These are phyloP conservation scores for Hymenochaete sp. DNA, from an alignment of 1,284 basidiomycete genomes.

Conservation along the genomic window DNA sequence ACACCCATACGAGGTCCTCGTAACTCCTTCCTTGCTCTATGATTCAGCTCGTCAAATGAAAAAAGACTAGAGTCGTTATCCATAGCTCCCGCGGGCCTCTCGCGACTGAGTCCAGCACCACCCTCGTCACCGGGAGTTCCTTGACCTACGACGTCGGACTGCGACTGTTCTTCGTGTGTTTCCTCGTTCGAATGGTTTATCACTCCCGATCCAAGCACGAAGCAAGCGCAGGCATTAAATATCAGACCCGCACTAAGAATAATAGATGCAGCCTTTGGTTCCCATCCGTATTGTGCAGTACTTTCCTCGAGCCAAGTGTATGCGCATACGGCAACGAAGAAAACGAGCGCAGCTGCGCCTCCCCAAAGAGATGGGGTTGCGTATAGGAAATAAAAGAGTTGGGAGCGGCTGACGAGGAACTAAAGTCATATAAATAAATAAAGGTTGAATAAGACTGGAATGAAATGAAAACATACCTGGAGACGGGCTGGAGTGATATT, in stretches of 20 bases:
- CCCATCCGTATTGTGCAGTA: conserved; percentile 7
- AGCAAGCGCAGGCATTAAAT: conserved; percentile 3
- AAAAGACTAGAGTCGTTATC: too few species aligned
- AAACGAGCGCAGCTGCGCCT: conserved; percentile 5
- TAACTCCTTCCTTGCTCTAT: too few species aligned
- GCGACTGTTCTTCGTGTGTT: not conserved
- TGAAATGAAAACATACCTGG: not conserved
- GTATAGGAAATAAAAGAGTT: conserved; percentile 5
- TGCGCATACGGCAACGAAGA: conserved; percentile 7
- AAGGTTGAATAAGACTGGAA: not conserved
- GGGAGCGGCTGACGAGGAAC: not conserved
- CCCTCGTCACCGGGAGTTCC: too few species aligned
- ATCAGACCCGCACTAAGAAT: conserved; percentile 2
- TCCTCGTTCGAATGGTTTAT: not conserved
- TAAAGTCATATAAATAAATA: not conserved
- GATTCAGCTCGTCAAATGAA: too few species aligned
- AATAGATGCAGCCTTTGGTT: not conserved
- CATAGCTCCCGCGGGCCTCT: too few species aligned
- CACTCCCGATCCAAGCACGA: conserved; percentile 5
- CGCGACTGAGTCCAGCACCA: too few species aligned
- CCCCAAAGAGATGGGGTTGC: conserved; percentile 7
- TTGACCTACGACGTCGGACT: too few species aligned
- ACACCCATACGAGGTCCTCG: too few species aligned
- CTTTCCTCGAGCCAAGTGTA: conserved; percentile 8
- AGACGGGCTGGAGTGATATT: conserved; percentile 1